Base-by-base conservation (phyloP, 2,329 filamentous ascomycete genomes). In the Penicillium sp. region DNA sequence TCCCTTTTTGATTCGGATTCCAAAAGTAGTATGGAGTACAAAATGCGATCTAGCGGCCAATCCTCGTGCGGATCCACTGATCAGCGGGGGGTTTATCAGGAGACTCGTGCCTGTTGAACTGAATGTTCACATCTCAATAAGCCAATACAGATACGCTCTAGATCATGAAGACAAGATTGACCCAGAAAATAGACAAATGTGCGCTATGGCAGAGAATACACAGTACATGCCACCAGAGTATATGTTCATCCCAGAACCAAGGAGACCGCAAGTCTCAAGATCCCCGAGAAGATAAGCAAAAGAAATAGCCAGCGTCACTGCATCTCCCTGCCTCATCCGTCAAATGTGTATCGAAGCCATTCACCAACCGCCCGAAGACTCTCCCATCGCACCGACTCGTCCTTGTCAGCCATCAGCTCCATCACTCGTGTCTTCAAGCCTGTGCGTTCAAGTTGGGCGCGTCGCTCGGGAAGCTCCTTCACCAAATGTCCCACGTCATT, bases 361-460 rank as follows among this genome's bases (percentile, higher is more conserved):
- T 90, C 89, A 20, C 89, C 88, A 42, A 97, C 86, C 15, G 93
- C 92, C 70, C 90, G 87, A 79, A 97, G 79, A 76, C 91, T 95
- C 82, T 97, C 93, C 92, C 92, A 97, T 72, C 93, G 84, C 49
- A 97, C 91, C 60, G 87, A 88, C 80, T 96, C 92, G 70, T 96
- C 92, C 59, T 87, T 84, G 72, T 96, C 91, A 70, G 87, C 88
- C 93, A 97, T 97, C 71, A 97, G 82, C 79, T 92, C 90, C 92
- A 97, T 96, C 61, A 96, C 89, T 66, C 91, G 84, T 17, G 86
- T 86, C 84, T 97, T 97, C 63, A 97, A 78, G 0, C 92, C 92
- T 45, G 92, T 77, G 79, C 88, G 92, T 80, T 97, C 93, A 68
- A 96, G 82, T 74, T 90, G 86, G 59, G 83, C 81, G 71, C 93